Base-by-base conservation (phyloP, 257 asterid genomes). In the Ballota nigra region DNA sequence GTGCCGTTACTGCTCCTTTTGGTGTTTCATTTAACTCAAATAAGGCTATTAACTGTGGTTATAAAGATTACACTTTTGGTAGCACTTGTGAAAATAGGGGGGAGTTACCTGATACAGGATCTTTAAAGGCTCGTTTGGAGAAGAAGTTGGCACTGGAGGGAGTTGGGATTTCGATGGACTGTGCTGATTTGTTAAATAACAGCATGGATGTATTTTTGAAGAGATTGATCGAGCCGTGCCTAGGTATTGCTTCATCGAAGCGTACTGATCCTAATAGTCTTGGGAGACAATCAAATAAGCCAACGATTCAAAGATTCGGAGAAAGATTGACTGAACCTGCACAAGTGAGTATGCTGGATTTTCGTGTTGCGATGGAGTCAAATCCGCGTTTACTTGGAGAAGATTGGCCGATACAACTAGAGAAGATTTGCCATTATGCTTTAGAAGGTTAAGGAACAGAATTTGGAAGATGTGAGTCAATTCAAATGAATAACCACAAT, bases 321-420 rank as follows among this genome's bases (percentile, higher is more conserved):
- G 76, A 68, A 66, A 69, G 76, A 74, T 76, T 28, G 9, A 31
- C 19, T 6, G 70, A 28, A 56, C 75, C 78, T 22, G 28, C 70
- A 1, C 19, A 15, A 43, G 81, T 70, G 41, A 80, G 83, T 57
- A 71, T 85, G 86, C 72, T 76, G 57, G 98, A 91, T 75, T 93
- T 89, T 64, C 89, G 88, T 58, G 90, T 91, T 43, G 94, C 95
- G 15, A 78, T 91, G 88, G 94, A 91, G 78, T 79, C 87, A 49
- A 86, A 93, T 72, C 89, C 95, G 19, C 71, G 71, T 57, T 8
- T 87, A 13, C 92, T 91, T 28, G 97, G 98, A 65, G 83, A 70
- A 53, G 86, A 86, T 77, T 89, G 96, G 98, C 81, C 98, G 13
- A 18, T 73, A 33, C 92, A 81, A 43, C 85, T 91, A 5, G 96